Base-by-base conservation (phyloP, 768 basidiomycete genomes). In the Megacollybia marginata region DNA sequence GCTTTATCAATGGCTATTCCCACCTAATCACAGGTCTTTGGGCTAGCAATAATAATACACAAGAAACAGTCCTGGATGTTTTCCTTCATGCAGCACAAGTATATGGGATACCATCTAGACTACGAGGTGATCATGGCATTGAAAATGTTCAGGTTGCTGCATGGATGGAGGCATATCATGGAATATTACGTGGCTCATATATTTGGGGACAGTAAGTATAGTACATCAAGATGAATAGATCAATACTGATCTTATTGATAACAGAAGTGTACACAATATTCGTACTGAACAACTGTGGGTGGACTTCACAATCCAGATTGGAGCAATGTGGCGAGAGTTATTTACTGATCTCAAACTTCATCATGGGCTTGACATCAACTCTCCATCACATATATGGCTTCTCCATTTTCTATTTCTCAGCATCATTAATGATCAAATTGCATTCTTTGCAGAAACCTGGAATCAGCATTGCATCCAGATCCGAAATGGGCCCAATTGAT, bases 31-130 rank as follows among this genome's bases (percentile, higher is more conserved):
- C 50, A n/a, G 63, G 52, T 8, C 50, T 67, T 19, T 36, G 46
- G 9, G 60, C 57, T 6, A 57, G 52, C 28, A 50, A 55, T 38
- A 63, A 67, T 44, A 68, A 68, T 44, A 48, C 52, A 1, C 57
- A 59, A 1, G 23, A 47, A 1, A 66, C 63, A 0, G 65, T 66
- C 15, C 44, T 54, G 6, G 18, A 51, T 2, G 38, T 57, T 5
- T 61, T 59, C 16, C 44, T 51, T 8, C 35, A 53, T 33, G 44
- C 36, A 4, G 43, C n/a, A n/a, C 51, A 9, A 40, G 18, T 6
- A 23, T 38, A 6, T 52, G 51, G 44, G 58, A 59, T 52, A 3
- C 63, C 58, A 1, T 54, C 48, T 16, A 49, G 54, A 11, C 44
- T 57, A 5, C 48, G 57, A 12, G 62, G 62, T 1, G 62, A 64